These are phyloP conservation scores for Blastomyces gilchristii DNA, from an alignment of 2,329 filamentous ascomycete species.

Conservation along the genomic window DNA sequence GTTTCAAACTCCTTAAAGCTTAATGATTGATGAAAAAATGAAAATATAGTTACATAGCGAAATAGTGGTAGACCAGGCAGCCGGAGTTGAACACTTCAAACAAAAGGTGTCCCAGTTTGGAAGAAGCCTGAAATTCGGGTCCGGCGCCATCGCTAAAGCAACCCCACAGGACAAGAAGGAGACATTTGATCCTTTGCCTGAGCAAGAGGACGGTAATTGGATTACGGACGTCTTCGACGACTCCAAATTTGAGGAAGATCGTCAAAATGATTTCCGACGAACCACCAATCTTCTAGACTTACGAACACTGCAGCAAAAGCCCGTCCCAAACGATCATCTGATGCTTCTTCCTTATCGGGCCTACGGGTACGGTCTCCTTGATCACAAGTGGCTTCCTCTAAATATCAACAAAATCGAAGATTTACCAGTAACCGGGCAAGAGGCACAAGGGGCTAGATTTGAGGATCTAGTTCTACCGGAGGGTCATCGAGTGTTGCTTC, in stretches of 20 bases:
- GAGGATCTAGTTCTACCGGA: slow-evolving; percentile 3
- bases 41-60: not conserved
- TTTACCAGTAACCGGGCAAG: not conserved
- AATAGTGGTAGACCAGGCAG: slow-evolving; percentile 1
- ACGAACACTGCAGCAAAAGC: not conserved
- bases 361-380: slow-evolving; percentile 1
- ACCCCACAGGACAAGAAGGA: slow-evolving; percentile 1
- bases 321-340: not conserved
- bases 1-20: not conserved
- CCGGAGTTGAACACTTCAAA: slow-evolving; percentile 2
- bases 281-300: slow-evolving; percentile 1
- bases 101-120: not conserved
- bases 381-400: slow-evolving; percentile 4
- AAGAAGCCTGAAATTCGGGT: slow-evolving; percentile 1
- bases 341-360: slow-evolving; percentile 3
- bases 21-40: not conserved
- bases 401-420: not conserved
- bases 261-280: slow-evolving; percentile 2
- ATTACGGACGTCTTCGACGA: slow-evolving; percentile 4
- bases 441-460: not conserved
- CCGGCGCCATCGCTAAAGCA: not conserved
- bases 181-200: slow-evolving; percentile 1
- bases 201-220: not conserved
- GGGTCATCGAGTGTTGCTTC: slow-evolving; percentile 1
- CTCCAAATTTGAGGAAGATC: slow-evolving; percentile 6